Percentiles rank a stretch among this genome's conserved stretches.
Conservation (phyloP, 1,284 basidiomycete species). For the Vanrija humicola region DNA sequence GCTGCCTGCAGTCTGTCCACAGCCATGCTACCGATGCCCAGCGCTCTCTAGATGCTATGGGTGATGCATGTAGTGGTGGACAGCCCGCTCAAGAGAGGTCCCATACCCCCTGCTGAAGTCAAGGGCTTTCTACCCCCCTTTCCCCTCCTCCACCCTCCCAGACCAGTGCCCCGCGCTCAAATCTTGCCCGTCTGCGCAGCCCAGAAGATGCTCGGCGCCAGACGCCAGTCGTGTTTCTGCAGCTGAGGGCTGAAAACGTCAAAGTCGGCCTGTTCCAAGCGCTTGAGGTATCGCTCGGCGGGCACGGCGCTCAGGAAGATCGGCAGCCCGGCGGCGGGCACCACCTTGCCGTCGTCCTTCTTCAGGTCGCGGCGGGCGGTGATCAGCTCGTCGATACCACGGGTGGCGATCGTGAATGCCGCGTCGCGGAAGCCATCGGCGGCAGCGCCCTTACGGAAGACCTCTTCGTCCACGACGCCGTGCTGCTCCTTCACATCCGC, state of each 20-base stretch:
- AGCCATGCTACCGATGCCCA: no score
- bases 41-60: not conserved
- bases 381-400: constrained; percentile 84
- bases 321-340: constrained; percentile 63
- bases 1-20: no score
- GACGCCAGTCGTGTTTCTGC: constrained; percentile 72
- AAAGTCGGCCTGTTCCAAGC: constrained; percentile 74
- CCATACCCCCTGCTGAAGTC: not conserved
- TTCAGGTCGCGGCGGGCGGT: constrained; percentile 76
- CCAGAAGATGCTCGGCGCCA: constrained; percentile 82
- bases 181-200: constrained; percentile 52
- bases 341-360: constrained; percentile 58
- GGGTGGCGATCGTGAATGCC: constrained; percentile 81
- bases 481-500: constrained; percentile 76
- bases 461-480: constrained; percentile 77
- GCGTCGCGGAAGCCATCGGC: constrained; percentile 59
- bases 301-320: constrained; percentile 78
- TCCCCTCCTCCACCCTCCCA: no score
- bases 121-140: not conserved
- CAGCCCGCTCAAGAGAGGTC: not conserved
- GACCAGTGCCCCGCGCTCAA: constrained; percentile 13
- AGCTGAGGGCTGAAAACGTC: constrained; percentile 72
- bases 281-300: constrained; percentile 64
- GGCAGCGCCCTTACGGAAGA: constrained; percentile 65
- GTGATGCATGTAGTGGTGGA: not conserved